These are phyloP conservation scores for Ophiostoma australiae DNA, from an alignment of 2,329 filamentous ascomycete species.

Conservation along the genomic window DNA sequence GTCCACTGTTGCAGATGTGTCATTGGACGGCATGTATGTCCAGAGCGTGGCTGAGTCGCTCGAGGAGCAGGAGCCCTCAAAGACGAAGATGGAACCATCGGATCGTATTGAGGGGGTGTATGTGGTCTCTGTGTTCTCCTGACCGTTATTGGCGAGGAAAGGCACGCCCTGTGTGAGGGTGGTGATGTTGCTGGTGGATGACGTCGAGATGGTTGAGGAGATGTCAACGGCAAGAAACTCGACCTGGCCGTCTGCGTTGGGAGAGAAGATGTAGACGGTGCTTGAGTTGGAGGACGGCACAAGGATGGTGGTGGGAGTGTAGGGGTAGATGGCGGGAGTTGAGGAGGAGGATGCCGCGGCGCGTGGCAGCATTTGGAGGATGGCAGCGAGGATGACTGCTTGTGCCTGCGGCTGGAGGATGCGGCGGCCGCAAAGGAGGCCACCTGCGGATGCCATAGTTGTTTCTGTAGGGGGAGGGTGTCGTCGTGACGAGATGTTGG, in stretches of 20 bases:
- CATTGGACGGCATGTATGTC: conserved; percentile 48
- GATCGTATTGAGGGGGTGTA: conserved; percentile 65
- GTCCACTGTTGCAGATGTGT: neutral
- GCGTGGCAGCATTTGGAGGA: conserved; percentile 19
- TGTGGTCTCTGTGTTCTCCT: conserved; percentile 42
- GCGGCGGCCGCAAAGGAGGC: conserved; percentile 2
- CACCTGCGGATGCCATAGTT: conserved; percentile 18
- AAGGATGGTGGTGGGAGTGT: conserved; percentile 71
- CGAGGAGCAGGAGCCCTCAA: conserved; percentile 65
- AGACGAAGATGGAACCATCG: conserved; percentile 66
- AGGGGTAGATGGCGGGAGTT: conserved; percentile 56
- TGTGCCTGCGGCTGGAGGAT: conserved; percentile 2
- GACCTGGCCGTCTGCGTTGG: conserved; percentile 40
- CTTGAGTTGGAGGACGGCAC: conserved; percentile 45
- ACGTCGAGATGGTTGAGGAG: conserved; percentile 50
- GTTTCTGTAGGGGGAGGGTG: neutral
- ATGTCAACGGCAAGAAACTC: conserved; percentile 63
- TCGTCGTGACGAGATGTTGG: neutral
- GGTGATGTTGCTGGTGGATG: conserved; percentile 38
- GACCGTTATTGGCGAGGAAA: conserved; percentile 50
- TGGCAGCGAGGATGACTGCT: conserved; percentile 15
- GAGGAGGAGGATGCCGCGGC: conserved; percentile 28
- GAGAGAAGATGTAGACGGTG: conserved; percentile 64
- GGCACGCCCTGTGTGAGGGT: conserved; percentile 55
- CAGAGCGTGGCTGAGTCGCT: conserved; percentile 49